phyloP scores from a whole-genome alignment of 2,329 filamentous ascomycete genomes.

The Fusarium acutatum region DNA sequence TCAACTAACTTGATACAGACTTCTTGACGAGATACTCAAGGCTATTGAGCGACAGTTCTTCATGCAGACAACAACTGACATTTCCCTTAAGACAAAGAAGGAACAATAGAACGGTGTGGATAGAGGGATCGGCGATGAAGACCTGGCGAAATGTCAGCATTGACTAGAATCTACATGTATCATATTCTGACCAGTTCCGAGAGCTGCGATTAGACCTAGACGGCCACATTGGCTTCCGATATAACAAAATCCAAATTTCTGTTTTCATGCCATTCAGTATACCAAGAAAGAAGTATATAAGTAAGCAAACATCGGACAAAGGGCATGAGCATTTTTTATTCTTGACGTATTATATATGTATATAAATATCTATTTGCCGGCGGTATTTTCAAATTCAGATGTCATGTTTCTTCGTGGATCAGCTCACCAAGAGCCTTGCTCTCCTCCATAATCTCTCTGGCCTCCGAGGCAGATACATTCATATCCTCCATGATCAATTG shows the following conservation, averaged over 20 bases:
- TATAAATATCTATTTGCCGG: not conserved
- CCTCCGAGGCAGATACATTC: slow-evolving; percentile 52
- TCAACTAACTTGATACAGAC: slow-evolving; percentile 54
- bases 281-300: not conserved
- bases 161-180: slow-evolving; percentile 44
- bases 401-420: slow-evolving; percentile 66
- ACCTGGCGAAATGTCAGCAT: slow-evolving; percentile 37
- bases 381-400: not conserved
- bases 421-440: slow-evolving; percentile 74
- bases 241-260: slow-evolving; percentile 20
- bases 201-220: slow-evolving; percentile 35
- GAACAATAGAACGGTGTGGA: slow-evolving; percentile 51
- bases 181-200: slow-evolving; percentile 21
- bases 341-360: slow-evolving; percentile 3
- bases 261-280: not conserved
- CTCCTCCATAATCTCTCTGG: slow-evolving; percentile 67
- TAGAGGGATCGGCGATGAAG: slow-evolving; percentile 20
- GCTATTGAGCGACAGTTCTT: slow-evolving; percentile 75
- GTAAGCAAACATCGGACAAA: not conserved
- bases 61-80: slow-evolving; percentile 57
- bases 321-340: slow-evolving; percentile 12
- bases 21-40: slow-evolving; percentile 88
- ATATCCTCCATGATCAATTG: slow-evolving; percentile 67
- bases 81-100: slow-evolving; percentile 60
- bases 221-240: slow-evolving; percentile 26